These are phyloP conservation scores for Nothophoma quercina DNA, from an alignment of 2,329 filamentous ascomycete species.

Conservation along the genomic window DNA sequence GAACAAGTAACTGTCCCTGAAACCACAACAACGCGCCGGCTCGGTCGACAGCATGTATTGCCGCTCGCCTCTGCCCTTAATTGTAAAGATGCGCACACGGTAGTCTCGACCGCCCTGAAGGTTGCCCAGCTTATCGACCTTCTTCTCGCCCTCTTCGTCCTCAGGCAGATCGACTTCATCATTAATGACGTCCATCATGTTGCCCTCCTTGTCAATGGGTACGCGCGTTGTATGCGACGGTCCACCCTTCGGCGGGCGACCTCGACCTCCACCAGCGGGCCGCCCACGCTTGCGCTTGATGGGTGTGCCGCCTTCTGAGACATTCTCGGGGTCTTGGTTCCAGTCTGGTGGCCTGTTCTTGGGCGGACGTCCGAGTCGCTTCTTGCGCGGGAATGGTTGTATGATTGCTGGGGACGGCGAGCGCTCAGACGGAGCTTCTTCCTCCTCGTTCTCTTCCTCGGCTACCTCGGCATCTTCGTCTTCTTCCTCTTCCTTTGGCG, in stretches of 20 bases:
- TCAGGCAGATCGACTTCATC: conserved; percentile 91
- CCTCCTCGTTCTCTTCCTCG: conserved; percentile 51
- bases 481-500: conserved; percentile 58
- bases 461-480: conserved; percentile 60
- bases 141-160: conserved; percentile 86
- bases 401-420: conserved; percentile 58
- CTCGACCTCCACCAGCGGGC: conserved; percentile 67
- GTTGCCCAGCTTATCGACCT: conserved; percentile 89
- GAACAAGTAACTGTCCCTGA: conserved; percentile 97
- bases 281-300: conserved; percentile 59
- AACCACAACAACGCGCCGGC: conserved; percentile 93
- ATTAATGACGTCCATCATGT: conserved; percentile 85
- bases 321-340: conserved; percentile 61
- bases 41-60: conserved; percentile 99
- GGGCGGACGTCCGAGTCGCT: conserved; percentile 81
- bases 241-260: conserved; percentile 73
- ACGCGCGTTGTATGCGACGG: conserved; percentile 81
- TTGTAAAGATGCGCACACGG: conserved; percentile 92
- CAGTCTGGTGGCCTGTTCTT: conserved; percentile 85
- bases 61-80: conserved; percentile 80
- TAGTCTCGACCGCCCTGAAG: conserved; percentile 88
- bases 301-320: conserved; percentile 58
- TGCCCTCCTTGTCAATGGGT: conserved; percentile 92
- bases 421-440: conserved; percentile 56
- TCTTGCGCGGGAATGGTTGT: conserved; percentile 70